Base-by-base conservation (phyloP, 352 stramenopile genomes). In the Phytophthora macrochlamydospora region DNA sequence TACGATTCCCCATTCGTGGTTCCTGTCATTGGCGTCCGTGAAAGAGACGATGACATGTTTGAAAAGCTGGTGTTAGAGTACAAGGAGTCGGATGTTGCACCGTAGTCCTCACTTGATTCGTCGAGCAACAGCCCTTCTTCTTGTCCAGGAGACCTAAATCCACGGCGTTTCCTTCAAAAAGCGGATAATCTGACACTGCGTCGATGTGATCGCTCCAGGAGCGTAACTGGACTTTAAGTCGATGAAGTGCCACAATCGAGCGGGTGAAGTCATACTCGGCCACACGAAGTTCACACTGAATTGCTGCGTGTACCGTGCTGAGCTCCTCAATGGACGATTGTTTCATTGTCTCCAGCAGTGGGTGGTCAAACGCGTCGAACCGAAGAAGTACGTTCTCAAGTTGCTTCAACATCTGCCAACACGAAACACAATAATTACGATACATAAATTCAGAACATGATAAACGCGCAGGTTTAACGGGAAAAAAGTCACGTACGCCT, bases 151-250 rank as follows among this genome's bases (percentile, higher is more conserved):
- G 77, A 33, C 81, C 80, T 56, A 85, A 89, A 37, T 73, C 67
- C 5, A 62, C 43, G 3, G 50, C 63, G 46, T 40, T 76, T 1
- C 87, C 82, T 59, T 91, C 83, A 51, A 90, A 94, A 9, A 92
- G 69, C 24, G 83, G 83, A 24, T 94, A 94, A 35, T 94, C 85
- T 6, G 83, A 91, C 40, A 92, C 72, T 40, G 68, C 74, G 64
- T 94, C 85, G 52, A 94, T 92, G 65, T 94, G 85, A 35, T 94
- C 83, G 62, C 83, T 91, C 85, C 85, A 94, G 7, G 76, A 81
- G 7, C 75, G 78, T 24, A 92, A 43, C 43, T 81, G 74, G 12
- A 73, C 65, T 67, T 93, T 94, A 35, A 93, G 81, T 14, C 79
- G 80, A 59, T 93, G 83, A 11, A 94, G 51, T 18, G 82, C 76